phyloP scores from a whole-genome alignment of 1,284 basidiomycete genomes.

The Cystobasidium sp. region DNA sequence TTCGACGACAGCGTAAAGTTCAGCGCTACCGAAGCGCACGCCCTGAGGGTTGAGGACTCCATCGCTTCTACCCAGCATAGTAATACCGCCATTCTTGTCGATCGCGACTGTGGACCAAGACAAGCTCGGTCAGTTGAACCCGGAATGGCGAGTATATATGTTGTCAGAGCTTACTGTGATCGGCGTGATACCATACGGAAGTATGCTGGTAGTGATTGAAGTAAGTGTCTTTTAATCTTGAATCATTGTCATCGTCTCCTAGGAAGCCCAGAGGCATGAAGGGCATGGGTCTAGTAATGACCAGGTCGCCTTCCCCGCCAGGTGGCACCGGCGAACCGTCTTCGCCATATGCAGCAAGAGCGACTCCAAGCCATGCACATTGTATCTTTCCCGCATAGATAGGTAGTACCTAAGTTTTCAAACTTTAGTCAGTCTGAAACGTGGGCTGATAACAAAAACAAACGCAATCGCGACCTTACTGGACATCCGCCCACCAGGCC shows the following conservation, averaged over 20 bases:
- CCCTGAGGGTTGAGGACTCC: slow-evolving; percentile 73
- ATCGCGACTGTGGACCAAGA: slow-evolving; percentile 1
- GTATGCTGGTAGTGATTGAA: slow-evolving; percentile 66
- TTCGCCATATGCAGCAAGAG: slow-evolving; percentile 63
- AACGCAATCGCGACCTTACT: neutral
- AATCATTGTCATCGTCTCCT: slow-evolving; percentile 64
- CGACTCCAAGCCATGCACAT: slow-evolving; percentile 75
- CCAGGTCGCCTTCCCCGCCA: slow-evolving; percentile 61
- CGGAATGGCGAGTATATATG: neutral
- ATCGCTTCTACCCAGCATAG: slow-evolving; percentile 82
- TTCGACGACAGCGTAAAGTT: slow-evolving; percentile 82
- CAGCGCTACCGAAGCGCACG: slow-evolving; percentile 80
- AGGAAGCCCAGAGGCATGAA: slow-evolving; percentile 85
- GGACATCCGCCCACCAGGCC: slow-evolving; percentile 4
- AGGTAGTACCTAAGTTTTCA: slow-evolving; percentile 62
- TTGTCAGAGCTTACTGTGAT: slow-evolving; percentile 65
- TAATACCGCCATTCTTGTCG: slow-evolving; percentile 61
- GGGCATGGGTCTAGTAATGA: slow-evolving; percentile 78
- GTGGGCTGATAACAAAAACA: too few relatives aligned
- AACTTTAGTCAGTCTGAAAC: too few relatives aligned
- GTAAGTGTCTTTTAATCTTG: slow-evolving; percentile 73
- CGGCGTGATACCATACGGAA: slow-evolving; percentile 67
- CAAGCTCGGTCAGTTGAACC: neutral
- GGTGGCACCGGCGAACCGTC: slow-evolving; percentile 54
- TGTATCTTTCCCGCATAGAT: slow-evolving; percentile 85